Base-by-base conservation (phyloP, 495 filamentous ascomycete genomes). In the Talaromyces adpressus region DNA sequence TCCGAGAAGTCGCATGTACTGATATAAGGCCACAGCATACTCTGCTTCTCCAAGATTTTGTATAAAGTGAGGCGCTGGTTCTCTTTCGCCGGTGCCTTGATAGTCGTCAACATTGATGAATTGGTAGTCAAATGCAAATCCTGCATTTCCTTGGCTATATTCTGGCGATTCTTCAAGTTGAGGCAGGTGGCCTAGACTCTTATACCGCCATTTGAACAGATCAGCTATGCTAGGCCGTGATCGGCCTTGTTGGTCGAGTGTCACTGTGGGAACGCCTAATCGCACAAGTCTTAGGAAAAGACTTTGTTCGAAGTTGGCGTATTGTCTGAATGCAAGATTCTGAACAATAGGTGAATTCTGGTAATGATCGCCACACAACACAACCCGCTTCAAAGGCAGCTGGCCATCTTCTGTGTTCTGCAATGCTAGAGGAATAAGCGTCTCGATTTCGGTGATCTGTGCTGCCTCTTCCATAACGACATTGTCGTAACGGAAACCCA, bases 391-490 rank as follows among this genome's bases (percentile, higher is more conserved):
- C 12, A 99, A 74, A 11, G 87, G 85, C 57, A 89, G 80, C 66
- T 91, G 80, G 39, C 90, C 90, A 62, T 86, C 76, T 70, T 88
- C 86, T 73, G 73, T 74, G 49, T 90, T 91, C 71, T 99, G 94
- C 69, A 99, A 81, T 39, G 91, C 91, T 7, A 95, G 76, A 20
- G 94, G 94, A 60, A 98, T 92, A 75, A 99, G 97, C 69, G 91
- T 96, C 70, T 98, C 95, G 51, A 97, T 90, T 71, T 99, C 94
- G 9, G 95, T 98, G 70, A 98, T 95, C 68, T 99, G 94, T 22
- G 94, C 94, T 2, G 94, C 92, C 78, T 99, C 94, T 82, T 99
- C 94, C 93, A 99, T 96, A 58, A 99, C 81, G 14, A 99, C 89
- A 66, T 97, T 98, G 75, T 98, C 93, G 67, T 98, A 99, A 66